Evolutionary conservation across 495 filamentous ascomycete species (phyloP), one percentile per base, ranked within the genome.

Genomic region (Podospora fimiseda): DNA sequence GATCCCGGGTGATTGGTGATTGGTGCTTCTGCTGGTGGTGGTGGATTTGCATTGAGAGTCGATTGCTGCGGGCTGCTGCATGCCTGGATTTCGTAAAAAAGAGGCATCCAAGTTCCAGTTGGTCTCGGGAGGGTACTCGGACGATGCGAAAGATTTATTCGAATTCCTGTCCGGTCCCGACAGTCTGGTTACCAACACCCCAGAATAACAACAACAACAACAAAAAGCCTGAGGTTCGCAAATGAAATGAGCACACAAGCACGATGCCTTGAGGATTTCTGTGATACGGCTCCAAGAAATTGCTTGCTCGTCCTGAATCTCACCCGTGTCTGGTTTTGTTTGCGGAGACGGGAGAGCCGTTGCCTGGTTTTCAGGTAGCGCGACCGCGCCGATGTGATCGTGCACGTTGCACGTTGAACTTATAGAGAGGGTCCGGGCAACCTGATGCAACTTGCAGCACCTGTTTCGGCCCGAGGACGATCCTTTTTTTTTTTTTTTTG

Each of bases 41-140:
- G 7, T 9, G 11, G 41, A 19, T 11, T 20, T 19, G 14, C 38
- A 40, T 42, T 19, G 20, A 42, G 43, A 45, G 19, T 45, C 43
- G 19, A 23, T 18, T n/a, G 27, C 9, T 20, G 43, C 43, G 43
- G 43, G 19, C 2, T 22, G 19, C 22, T 46, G 43, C 43, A 24
- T 46, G 6, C 20, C 20, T 43, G 15, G 9, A 43, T 41, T n/a
- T n/a, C 39, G 45, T 20, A n/a, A n/a, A n/a, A n/a, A n/a, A 19
- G 27, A 48, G 37, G 42, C 33, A 45, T 44, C 48, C 50, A 51
- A 52, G 49, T 22, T 51, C 51, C 44, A 43, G 44, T 33, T 14
- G 24, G 47, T 15, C 8, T n/a, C 33, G 8, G 8, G 8, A 8
- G 33, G 33, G 33, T 37, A 37, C 8, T n/a, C 33, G n/a, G n/a